phyloP scores from a whole-genome alignment of 2,329 filamentous ascomycete genomes.

The Alternaria sp. region DNA sequence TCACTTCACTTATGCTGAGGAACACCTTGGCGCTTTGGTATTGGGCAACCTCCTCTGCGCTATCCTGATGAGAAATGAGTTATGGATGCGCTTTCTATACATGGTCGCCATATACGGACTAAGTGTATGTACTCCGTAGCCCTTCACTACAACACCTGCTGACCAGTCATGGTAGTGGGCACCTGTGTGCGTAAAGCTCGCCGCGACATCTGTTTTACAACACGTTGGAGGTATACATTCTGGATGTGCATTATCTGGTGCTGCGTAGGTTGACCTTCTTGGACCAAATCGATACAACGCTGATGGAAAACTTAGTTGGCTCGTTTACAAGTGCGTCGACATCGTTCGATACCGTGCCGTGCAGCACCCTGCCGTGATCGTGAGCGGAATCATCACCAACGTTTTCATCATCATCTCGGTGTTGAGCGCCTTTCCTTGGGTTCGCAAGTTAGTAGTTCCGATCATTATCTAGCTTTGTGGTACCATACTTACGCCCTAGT shows the following conservation, averaged over 20 bases:
- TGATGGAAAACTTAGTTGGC: slow-evolving; percentile 38
- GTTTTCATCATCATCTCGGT: slow-evolving; percentile 49
- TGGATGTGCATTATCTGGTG: slow-evolving; percentile 47
- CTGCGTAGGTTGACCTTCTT: slow-evolving; percentile 33
- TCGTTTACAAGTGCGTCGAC: slow-evolving; percentile 48
- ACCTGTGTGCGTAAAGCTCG: slow-evolving; percentile 42
- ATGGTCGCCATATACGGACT: slow-evolving; percentile 45
- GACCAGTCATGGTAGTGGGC: slow-evolving; percentile 38
- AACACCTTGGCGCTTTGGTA: slow-evolving; percentile 46
- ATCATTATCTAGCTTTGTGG: not conserved
- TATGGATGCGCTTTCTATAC: slow-evolving; percentile 47
- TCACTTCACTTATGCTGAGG: slow-evolving; percentile 43
- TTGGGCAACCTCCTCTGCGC: slow-evolving; percentile 45
- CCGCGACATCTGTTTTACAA: slow-evolving; percentile 45
- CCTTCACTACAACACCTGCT: slow-evolving; percentile 9
- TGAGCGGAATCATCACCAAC: slow-evolving; percentile 47
- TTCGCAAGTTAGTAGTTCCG: slow-evolving; percentile 43
- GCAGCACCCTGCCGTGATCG: slow-evolving; percentile 45
- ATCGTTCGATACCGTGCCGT: slow-evolving; percentile 46
- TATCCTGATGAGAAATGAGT: slow-evolving; percentile 46
- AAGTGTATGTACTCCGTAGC: slow-evolving; percentile 27
- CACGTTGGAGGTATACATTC: slow-evolving; percentile 50
- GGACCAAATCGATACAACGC: not conserved
- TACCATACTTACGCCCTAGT: slow-evolving; percentile 23
- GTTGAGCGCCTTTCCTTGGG: slow-evolving; percentile 48